Evolutionary conservation across 768 basidiomycete species (phyloP).

Genomic region (Trichaptum fuscoviolaceum): DNA sequence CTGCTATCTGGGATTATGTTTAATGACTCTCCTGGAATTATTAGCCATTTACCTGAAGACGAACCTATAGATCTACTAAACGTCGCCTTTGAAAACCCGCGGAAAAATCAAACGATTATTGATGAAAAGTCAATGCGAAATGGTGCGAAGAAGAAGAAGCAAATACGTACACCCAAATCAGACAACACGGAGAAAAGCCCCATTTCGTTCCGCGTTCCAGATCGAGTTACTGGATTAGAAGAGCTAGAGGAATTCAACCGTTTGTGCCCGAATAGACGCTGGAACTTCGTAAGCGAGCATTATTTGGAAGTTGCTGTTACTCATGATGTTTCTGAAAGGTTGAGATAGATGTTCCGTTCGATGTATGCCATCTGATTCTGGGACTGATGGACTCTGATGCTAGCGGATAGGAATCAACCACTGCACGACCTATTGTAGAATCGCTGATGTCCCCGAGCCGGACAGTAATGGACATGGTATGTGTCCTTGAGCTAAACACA

Average conservation of each 20-base stretch:
- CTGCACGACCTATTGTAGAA: conserved; percentile 49
- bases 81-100: conserved; percentile 94
- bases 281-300: conserved; percentile 72
- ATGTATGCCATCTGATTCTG: conserved; percentile 37
- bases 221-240: conserved; percentile 74
- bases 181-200: background rate
- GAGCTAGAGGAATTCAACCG: conserved; percentile 72
- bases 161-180: conserved; percentile 12
- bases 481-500: background rate
- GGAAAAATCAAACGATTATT: conserved; percentile 50
- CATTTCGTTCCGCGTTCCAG: conserved; percentile 74
- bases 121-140: conserved; percentile 45
- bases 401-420: conserved; percentile 57
- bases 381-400: conserved; percentile 6
- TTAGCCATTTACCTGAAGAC: conserved; percentile 61
- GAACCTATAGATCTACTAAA: conserved; percentile 92
- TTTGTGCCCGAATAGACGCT: conserved; percentile 72
- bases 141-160: conserved; percentile 34
- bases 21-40: conserved; percentile 3
- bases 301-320: background rate
- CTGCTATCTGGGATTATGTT: background rate
- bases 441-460: conserved; percentile 71
- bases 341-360: conserved; percentile 79
- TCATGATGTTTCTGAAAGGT: conserved; percentile 42
- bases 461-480: conserved; percentile 89